Evolutionary conservation across 805 yeast genomes (phyloP), one percentile per base, ranked within the genome.

Genomic region (Hanseniaspora nectarophila): DNA sequence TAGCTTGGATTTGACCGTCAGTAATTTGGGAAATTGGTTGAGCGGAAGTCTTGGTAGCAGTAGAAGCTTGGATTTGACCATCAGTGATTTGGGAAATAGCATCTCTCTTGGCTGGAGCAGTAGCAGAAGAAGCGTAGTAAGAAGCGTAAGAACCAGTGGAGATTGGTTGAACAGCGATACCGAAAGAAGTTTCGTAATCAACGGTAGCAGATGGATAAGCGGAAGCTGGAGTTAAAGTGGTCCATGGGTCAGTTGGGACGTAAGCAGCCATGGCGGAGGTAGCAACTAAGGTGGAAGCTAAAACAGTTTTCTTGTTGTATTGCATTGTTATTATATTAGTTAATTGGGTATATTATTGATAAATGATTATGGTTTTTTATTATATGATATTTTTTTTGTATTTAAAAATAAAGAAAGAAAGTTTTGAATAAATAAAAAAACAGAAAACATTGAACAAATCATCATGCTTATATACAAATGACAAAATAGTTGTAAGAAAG

Each of bases 121-220:
- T 16, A 34, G 38, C 12, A 50, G 63, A 54, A 33, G 71, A 51
- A 57, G 51, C 49, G 20, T 45, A 45, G 32, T 73, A 58, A 23
- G 71, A 62, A 23, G 70, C 54, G 21, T 48, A 46, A 23, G 56
- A 45, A 43, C 60, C 54, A 15, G 68, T 54, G 37, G 76, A 54
- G 40, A 75, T 58, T 55, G 82, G 76, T 56, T 71, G 67, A 56
- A 82, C 78, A 55, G 82, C 83, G 61, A 82, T 81, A 69, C 88
- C 90, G 60, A 82, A 82, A 45, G 73, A 63, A 48, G 67, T 58
- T 39, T 75, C 55, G 72, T 75, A 75, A 60, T 77, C 77, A 45
- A 85, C 76, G 45, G 73, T 59, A 55, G 78, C 81, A 61, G 79
- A 78, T 6, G 77, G 57, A 55, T 73, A 72, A 44, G 76, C 64